Base-by-base conservation (phyloP, 352 stramenopile species). In the Globisporangium parvum region DNA sequence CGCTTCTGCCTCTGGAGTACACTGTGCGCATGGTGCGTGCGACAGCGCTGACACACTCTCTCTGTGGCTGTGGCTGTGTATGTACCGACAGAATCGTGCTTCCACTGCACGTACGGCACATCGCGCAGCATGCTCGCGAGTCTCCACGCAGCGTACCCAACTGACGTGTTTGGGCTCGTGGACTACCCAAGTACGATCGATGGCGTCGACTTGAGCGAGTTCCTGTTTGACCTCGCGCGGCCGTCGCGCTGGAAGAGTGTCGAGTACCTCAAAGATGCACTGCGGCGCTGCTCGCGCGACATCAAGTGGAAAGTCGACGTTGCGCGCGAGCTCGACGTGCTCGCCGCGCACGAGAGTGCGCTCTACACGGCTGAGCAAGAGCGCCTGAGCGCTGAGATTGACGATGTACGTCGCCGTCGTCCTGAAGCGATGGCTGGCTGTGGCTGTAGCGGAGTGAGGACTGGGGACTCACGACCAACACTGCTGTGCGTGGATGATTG, bases 241-340 rank as follows among this genome's bases (percentile, higher is more conserved):
- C 70, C 72, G 20, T 90, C 85, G 28, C 79, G 73, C 33, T 94
- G 82, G 82, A 77, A 75, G 11, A 94, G 85, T 65, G 66, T 94
- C 37, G 82, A 91, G 31, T 90, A 89, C 55, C 67, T 94, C 31
- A 89, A 89, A 44, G 77, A 91, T 51, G 89, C 75, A 62, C 53
- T 94, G 51, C 67, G 77, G 14, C 73, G 72, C 17, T 89, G 82
- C 39, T 92, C 80, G 17, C 73, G 85, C 6, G 85, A 92, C 59
- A 67, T 93, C 52, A 77, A 77, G 50, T 94, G 85, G 85, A 94
- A 94, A 45, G 73, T 67, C 37, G 75, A 88, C 33, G 73, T 94
- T 6, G 67, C 75, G 6, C 57, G 58, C 0, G 85, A 94, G 57
- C 57, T 94, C 42, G 82, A 94, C 49, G 45, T 80, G 35, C 71